A percentile compares a stretch with the other conserved stretches of the same genome.
These are phyloP conservation scores for Epichloe gansuensis DNA, from an alignment of 2,329 filamentous ascomycete genomes.

Conservation along the genomic window DNA sequence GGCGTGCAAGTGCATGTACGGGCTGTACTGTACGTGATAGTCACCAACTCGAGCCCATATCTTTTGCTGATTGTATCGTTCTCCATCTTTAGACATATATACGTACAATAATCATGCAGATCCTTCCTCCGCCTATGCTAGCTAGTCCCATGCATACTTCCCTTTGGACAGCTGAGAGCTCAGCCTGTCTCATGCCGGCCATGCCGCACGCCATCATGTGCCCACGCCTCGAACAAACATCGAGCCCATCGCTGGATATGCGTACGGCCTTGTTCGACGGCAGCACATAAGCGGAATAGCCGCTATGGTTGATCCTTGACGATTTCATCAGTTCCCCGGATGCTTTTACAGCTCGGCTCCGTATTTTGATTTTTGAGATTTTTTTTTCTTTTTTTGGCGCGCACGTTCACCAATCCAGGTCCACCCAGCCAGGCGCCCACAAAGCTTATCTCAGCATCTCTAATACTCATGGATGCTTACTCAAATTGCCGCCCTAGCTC, in stretches of 20 bases:
- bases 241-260: background rate
- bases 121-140: background rate
- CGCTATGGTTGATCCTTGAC: no score
- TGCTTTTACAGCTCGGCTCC: no score
- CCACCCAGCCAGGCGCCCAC: background rate
- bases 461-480: constrained; percentile 35
- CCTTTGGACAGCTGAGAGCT: background rate
- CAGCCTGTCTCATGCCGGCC: background rate
- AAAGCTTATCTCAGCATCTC: background rate
- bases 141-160: background rate
- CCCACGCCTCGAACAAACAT: background rate
- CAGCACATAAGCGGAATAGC: no score
- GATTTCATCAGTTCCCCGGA: no score
- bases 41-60: no score
- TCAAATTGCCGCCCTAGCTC: constrained; percentile 35
- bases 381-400: background rate
- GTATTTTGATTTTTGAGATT: no score
- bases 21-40: no score
- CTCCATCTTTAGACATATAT: no score
- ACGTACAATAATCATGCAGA: no score
- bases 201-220: constrained; percentile 3
- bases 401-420: background rate
- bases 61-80: no score
- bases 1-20: no score
- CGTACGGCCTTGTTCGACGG: no score